phyloP scores from a whole-genome alignment of 225 moss, liverwort and hornwort species.

The Climacium dendroides region DNA sequence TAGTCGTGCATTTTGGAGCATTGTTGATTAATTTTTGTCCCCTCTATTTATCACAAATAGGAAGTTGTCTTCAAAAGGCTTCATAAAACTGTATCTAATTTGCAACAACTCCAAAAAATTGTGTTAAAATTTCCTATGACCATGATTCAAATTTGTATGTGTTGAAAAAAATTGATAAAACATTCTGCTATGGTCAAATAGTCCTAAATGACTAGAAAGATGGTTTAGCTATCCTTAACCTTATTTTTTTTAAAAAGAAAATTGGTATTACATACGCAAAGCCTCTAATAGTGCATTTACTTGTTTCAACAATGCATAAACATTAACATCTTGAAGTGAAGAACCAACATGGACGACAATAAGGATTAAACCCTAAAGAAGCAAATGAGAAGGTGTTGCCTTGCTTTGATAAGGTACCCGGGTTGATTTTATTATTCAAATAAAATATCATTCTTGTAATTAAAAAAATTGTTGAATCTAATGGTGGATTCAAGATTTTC shows the following conservation, averaged over 20 bases:
- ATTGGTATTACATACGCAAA: fast-evolving
- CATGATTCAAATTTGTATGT: not conserved
- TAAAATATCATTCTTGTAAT: not conserved
- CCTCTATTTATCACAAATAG: not conserved
- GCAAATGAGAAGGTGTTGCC: not conserved
- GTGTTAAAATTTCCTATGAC: too few relatives aligned
- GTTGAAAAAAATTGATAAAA: not conserved
- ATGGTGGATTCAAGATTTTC: too few relatives aligned
- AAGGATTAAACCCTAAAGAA: not conserved
- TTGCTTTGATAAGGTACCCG: fast-evolving
- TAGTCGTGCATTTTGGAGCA: too few relatives aligned
- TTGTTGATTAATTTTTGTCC: too few relatives aligned
- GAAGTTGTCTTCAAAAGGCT: not conserved
- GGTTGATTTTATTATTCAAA: too few relatives aligned
- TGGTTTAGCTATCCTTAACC: not conserved
- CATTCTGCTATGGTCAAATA: not conserved
- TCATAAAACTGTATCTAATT: not conserved
- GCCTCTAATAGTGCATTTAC: too few relatives aligned
- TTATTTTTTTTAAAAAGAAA: not conserved
- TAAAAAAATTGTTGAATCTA: too few relatives aligned
- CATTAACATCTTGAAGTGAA: not conserved
- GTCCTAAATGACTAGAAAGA: not conserved
- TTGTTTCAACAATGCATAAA: too few relatives aligned
- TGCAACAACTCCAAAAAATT: not conserved
- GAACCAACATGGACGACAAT: too few relatives aligned